Evolutionary conservation across 1,139 yeast species (phyloP).

Genomic region (Diutina pseudorugosa): DNA sequence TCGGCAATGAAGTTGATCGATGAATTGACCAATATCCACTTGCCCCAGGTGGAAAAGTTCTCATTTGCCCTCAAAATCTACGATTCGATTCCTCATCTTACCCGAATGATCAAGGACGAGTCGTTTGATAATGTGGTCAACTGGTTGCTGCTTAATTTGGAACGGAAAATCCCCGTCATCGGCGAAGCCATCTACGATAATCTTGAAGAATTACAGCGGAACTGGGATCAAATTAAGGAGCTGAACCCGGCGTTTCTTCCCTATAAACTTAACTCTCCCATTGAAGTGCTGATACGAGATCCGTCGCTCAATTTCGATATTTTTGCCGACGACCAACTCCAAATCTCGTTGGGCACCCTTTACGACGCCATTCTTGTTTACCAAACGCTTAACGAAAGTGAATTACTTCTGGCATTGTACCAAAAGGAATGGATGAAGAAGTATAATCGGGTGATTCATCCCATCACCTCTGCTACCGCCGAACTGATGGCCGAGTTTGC

Average conservation of each 20-base stretch:
- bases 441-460: constrained; percentile 61
- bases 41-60: constrained; percentile 60
- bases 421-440: constrained; percentile 66
- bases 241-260: constrained; percentile 27
- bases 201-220: constrained; percentile 38
- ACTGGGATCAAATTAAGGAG: constrained; percentile 38
- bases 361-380: constrained; percentile 80
- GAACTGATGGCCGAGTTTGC: constrained; percentile 12
- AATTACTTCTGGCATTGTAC: constrained; percentile 47
- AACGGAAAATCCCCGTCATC: constrained; percentile 45
- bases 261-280: constrained; percentile 75
- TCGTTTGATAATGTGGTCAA: constrained; percentile 62
- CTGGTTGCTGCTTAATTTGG: constrained; percentile 56
- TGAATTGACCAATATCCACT: constrained; percentile 53
- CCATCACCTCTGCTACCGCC: constrained; percentile 28
- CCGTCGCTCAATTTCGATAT: constrained; percentile 35
- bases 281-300: constrained; percentile 63
- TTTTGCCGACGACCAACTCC: constrained; percentile 30
- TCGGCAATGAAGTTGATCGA: constrained; percentile 79
- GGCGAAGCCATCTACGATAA: constrained; percentile 50
- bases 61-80: constrained; percentile 65
- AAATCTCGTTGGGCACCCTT: constrained; percentile 53
- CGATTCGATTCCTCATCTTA: constrained; percentile 67
- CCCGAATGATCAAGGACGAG: constrained; percentile 65
- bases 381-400: constrained; percentile 55